Evolutionary conservation across 768 basidiomycete species (phyloP).

Genomic region (Lactarius hengduanensis): DNA sequence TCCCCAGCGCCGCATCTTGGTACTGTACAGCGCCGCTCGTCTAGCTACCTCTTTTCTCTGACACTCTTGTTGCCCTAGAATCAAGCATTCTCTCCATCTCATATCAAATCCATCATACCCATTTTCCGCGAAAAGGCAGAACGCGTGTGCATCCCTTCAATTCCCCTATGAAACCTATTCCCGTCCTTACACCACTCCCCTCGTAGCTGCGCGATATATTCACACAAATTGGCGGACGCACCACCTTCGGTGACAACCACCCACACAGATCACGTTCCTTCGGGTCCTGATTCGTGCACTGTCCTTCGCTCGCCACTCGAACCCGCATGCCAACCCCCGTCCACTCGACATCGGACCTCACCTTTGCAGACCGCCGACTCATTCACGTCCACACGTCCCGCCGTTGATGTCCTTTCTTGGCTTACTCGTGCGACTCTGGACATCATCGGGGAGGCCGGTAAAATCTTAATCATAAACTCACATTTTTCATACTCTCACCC

Average conservation of each 20-base stretch:
- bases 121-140: slow-evolving; percentile 62
- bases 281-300: slow-evolving; percentile 11
- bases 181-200: slow-evolving; percentile 5
- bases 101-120: slow-evolving; percentile 51
- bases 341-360: slow-evolving; percentile 9
- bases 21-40: slow-evolving; percentile 36
- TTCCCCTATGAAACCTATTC: not conserved
- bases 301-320: slow-evolving; percentile 20
- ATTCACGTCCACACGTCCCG: slow-evolving; percentile 23
- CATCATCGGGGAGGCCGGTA: slow-evolving; percentile 71
- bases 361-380: slow-evolving; percentile 19
- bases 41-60: slow-evolving; percentile 24
- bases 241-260: not conserved
- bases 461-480: slow-evolving; percentile 8
- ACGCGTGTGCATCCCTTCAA: slow-evolving; percentile 36
- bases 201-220: slow-evolving; percentile 49
- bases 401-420: slow-evolving; percentile 62
- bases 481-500: not conserved
- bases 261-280: not conserved
- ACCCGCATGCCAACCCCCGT: slow-evolving; percentile 11
- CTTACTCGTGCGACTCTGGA: slow-evolving; percentile 70
- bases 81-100: slow-evolving; percentile 51
- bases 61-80: slow-evolving; percentile 35
- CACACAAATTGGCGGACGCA: slow-evolving; percentile 32
- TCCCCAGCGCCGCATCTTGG: slow-evolving; percentile 49